Conservation (phyloP, 768 basidiomycete species). For the Leccinum uliginosum region DNA sequence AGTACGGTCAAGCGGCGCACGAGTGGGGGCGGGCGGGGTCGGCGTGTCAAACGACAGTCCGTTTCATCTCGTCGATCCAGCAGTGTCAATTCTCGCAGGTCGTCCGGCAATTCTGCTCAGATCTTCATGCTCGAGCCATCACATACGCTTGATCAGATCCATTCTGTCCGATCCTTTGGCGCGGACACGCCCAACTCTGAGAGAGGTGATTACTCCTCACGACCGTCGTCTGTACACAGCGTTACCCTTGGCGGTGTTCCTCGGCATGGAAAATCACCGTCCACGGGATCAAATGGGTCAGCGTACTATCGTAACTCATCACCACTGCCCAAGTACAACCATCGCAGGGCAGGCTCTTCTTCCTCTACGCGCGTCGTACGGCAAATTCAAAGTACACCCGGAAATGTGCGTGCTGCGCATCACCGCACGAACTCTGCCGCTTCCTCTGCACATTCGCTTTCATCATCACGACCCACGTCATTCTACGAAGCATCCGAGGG, state of each 20-base stretch:
- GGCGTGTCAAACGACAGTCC: constrained; percentile 64
- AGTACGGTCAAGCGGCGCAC: constrained; percentile 48
- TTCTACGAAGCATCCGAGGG: constrained; percentile 72
- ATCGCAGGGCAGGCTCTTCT: constrained; percentile 75
- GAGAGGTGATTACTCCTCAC: constrained; percentile 67
- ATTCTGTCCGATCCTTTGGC: constrained; percentile 68
- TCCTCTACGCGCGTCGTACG: constrained; percentile 79
- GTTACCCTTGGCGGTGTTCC: constrained; percentile 49
- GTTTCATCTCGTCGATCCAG: constrained; percentile 84
- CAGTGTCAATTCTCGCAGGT: constrained; percentile 83
- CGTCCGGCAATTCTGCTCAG: constrained; percentile 50
- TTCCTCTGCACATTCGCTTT: constrained; percentile 71
- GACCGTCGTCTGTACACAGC: constrained; percentile 86
- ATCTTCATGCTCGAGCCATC: constrained; percentile 53
- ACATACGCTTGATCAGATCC: constrained; percentile 41
- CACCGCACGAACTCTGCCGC: constrained; percentile 70
- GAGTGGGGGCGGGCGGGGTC: constrained; percentile 42
- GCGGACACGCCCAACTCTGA: constrained; percentile 89
- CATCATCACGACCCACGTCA: constrained; percentile 74
- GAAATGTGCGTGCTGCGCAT: constrained; percentile 45
- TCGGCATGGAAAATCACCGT: constrained; percentile 70
- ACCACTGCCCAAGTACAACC: constrained; percentile 69
- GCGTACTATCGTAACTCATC: constrained; percentile 62
- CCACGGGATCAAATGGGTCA: constrained; percentile 73
- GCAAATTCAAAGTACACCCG: constrained; percentile 44